Evolutionary conservation across 2,329 filamentous ascomycete species (phyloP), one percentile per base, ranked within the genome.

Genomic region (Thielaviopsis musarum): DNA sequence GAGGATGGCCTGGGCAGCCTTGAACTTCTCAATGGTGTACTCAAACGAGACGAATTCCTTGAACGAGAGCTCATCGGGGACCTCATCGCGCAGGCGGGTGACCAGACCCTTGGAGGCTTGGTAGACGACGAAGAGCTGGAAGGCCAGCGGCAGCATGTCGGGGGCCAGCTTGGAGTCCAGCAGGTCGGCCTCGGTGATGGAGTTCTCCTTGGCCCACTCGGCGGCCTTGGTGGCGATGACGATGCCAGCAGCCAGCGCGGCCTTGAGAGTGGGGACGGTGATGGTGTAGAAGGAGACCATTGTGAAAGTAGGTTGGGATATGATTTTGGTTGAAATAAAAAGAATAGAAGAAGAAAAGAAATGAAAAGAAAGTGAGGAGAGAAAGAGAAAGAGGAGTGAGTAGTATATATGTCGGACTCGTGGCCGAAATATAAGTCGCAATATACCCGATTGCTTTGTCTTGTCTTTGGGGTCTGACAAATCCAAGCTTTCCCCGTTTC

Each of bases 131-230:
- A 52, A 48, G 28, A 62, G 52, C 60, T 73, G 71, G 65, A 70
- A 70, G 41, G 56, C 62, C 21, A 74, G 66, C 15, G 70, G 69
- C 15, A 65, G 62, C 68, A 73, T 72, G 65, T 72, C 71, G 1
- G 67, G 64, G 51, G 60, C 49, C 1, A 73, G 65, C 3, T 65
- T 61, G 22, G 66, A 64, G 17, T 62, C 53, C 26, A 62, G 22
- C 22, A 59, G 55, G 28, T 26, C 52, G n/a, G 59, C 52, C 21
- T 60, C 38, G 22, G 49, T 3, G 10, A 38, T 53, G 28, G 52
- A 45, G 34, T 28, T 57, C 41, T 56, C 53, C 26, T 55, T 22
- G 30, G 51, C 51, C 22, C 34, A 62, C 15, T 28, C 22, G n/a
- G 41, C 22, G 52, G 52, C 56, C 51, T 61, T 61, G 48, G 30